These are phyloP conservation scores for Pyrenophora graminea DNA, from an alignment of 2,329 filamentous ascomycete species.

Conservation along the genomic window DNA sequence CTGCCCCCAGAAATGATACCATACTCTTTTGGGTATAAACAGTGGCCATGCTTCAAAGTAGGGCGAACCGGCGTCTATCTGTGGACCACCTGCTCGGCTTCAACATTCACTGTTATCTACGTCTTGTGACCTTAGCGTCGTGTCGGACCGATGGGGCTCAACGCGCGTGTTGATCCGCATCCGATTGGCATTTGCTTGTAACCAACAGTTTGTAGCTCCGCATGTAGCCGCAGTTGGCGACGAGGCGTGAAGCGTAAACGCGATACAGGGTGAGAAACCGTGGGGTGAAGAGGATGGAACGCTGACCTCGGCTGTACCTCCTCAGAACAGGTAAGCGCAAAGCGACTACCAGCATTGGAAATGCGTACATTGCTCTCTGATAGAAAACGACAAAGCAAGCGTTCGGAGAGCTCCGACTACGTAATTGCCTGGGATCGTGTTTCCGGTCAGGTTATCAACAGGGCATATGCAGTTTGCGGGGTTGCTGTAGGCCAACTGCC, in stretches of 20 bases:
- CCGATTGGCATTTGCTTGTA: constrained; percentile 2
- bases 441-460: constrained; percentile 13
- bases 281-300: constrained; percentile 31
- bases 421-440: constrained; percentile 3
- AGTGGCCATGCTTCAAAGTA: constrained; percentile 29
- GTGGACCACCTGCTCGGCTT: constrained; percentile 21
- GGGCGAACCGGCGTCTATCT: constrained; percentile 31
- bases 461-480: constrained; percentile 6
- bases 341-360: constrained; percentile 3
- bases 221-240: constrained; percentile 4
- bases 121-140: constrained; percentile 12
- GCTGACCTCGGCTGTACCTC: constrained; percentile 37
- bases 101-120: constrained; percentile 24
- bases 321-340: constrained; percentile 20
- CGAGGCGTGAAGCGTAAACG: constrained; percentile 7
- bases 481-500: constrained; percentile 15
- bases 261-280: constrained; percentile 23
- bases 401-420: neutral
- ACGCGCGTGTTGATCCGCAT: constrained; percentile 9
- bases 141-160: constrained; percentile 19
- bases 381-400: neutral
- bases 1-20: constrained; percentile 21
- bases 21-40: constrained; percentile 29
- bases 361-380: neutral
- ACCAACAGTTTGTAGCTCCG: neutral